These are phyloP conservation scores for Mycena indigotica DNA, from an alignment of 768 basidiomycete genomes.

Conservation along the genomic window DNA sequence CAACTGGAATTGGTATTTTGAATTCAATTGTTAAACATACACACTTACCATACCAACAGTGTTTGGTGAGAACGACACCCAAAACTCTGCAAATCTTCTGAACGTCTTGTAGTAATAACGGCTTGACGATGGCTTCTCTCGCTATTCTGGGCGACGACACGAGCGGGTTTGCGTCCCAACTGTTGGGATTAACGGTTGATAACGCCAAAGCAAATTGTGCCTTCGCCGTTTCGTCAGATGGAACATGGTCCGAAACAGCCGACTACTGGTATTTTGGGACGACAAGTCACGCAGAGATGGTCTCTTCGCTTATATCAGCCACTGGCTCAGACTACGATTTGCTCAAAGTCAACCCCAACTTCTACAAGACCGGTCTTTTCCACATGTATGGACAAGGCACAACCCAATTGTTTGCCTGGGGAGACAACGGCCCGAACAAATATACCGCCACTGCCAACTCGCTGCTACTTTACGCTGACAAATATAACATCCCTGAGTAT, in stretches of 20 bases:
- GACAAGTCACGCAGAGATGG: constrained; percentile 88
- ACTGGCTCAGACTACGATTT: constrained; percentile 84
- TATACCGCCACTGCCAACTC: constrained; percentile 84
- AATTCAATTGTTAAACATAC: background rate
- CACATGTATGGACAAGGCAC: constrained; percentile 89
- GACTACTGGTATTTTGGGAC: constrained; percentile 97
- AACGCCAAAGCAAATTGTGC: constrained; percentile 83
- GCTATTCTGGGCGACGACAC: constrained; percentile 87
- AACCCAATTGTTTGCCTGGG: constrained; percentile 49
- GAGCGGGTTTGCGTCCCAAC: constrained; percentile 65
- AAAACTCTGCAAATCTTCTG: too few species aligned
- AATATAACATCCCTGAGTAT: constrained; percentile 72
- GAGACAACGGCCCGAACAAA: constrained; percentile 29
- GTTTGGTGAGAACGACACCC: too few species aligned
- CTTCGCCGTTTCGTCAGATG: constrained; percentile 36
- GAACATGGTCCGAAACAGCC: constrained; percentile 55
- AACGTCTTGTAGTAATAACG: too few species aligned
- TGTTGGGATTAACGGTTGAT: constrained; percentile 68
- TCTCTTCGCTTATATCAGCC: constrained; percentile 78
- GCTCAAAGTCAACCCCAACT: constrained; percentile 68
- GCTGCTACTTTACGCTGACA: constrained; percentile 74
- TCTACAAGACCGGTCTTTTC: constrained; percentile 73
- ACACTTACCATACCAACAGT: too few species aligned
- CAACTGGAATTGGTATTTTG: constrained; percentile 86
- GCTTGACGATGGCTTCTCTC: constrained; percentile 85